These are phyloP conservation scores for Musa troglodytarum DNA, from an alignment of 176 grass and related monocot species.

Conservation along the genomic window DNA sequence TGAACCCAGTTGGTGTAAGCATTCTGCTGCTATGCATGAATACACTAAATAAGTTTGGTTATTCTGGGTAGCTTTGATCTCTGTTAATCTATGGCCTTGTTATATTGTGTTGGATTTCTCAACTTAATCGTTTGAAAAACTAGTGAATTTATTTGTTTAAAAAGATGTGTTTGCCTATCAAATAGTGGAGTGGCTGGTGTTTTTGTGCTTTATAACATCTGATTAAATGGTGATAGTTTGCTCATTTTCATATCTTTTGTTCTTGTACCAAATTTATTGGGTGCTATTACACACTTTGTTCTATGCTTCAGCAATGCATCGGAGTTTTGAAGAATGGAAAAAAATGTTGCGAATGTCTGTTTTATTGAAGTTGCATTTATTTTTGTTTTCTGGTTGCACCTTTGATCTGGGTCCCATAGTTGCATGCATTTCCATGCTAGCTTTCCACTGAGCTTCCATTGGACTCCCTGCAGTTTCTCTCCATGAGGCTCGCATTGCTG, in stretches of 20 bases:
- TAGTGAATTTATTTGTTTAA: background rate
- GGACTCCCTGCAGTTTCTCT: conserved; percentile 58
- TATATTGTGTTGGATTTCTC: background rate
- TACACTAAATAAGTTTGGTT: conserved; percentile 38
- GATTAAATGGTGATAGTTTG: background rate
- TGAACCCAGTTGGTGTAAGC: conserved; percentile 12
- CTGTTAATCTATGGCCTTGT: background rate
- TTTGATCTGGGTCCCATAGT: background rate
- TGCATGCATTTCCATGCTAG: background rate
- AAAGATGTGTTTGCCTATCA: background rate
- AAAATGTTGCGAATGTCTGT: background rate
- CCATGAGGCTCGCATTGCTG: conserved; percentile 85
- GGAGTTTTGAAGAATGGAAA: background rate
- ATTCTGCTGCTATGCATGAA: conserved; percentile 32
- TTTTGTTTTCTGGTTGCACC: background rate
- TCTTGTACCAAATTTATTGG: background rate
- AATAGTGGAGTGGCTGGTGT: background rate
- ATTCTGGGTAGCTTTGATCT: conserved; percentile 30
- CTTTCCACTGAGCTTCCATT: background rate
- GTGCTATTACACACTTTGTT: background rate
- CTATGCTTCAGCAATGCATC: background rate
- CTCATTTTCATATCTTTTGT: background rate
- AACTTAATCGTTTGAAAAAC: background rate
- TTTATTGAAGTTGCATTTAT: background rate
- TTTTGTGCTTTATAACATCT: background rate